Percentiles rank a stretch among this genome's conserved stretches.
Conservation (phyloP, 75 land plant species). For the Azolla pinnata region DNA sequence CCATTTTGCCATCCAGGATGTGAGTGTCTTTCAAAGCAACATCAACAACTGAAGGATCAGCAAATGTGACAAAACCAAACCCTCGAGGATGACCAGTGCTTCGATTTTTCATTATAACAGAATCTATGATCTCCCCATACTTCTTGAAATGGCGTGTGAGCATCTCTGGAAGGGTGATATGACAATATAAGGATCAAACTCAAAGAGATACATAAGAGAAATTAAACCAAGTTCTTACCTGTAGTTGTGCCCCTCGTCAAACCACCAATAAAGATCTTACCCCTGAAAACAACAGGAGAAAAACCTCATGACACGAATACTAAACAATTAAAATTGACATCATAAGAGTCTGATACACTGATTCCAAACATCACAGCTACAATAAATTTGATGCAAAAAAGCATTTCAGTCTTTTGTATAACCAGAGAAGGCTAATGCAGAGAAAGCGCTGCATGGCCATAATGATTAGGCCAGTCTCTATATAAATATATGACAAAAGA, state of each 20-base stretch:
- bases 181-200: slow-evolving; percentile 2
- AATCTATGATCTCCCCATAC: slow-evolving; percentile 76
- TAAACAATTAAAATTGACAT: too few species aligned
- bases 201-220: not conserved
- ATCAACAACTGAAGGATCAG: slow-evolving; percentile 78
- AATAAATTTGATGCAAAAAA: too few species aligned
- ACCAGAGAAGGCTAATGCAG: too few species aligned
- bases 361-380: too few species aligned
- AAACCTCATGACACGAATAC: too few species aligned
- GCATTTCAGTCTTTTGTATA: too few species aligned
- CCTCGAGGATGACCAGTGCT: slow-evolving; percentile 74
- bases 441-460: too few species aligned
- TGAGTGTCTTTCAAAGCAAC: slow-evolving; percentile 66
- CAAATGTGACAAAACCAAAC: slow-evolving; percentile 87
- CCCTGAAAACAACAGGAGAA: too few species aligned
- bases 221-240: slow-evolving; percentile 23
- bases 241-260: slow-evolving; percentile 52
- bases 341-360: too few species aligned
- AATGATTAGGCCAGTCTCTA: too few species aligned
- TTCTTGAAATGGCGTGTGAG: slow-evolving; percentile 70
- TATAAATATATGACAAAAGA: too few species aligned
- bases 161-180: slow-evolving; percentile 28
- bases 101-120: slow-evolving; percentile 82
- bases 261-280: slow-evolving; percentile 80
- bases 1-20: slow-evolving; percentile 74